These are phyloP conservation scores for Cryptosporidium muris DNA, from an alignment of 169 alveolate genomes.

Conservation along the genomic window DNA sequence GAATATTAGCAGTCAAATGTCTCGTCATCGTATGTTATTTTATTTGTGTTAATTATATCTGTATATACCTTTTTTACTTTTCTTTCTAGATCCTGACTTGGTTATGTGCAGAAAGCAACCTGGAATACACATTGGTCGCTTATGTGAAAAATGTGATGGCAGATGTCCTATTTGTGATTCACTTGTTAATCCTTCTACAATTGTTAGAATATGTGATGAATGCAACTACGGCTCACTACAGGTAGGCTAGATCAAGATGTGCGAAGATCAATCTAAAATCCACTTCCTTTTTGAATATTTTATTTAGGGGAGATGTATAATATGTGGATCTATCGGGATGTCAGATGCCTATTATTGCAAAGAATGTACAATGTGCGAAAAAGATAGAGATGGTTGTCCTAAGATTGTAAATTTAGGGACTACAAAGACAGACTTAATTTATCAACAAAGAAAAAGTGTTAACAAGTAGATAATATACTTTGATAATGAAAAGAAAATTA, in stretches of 20 bases:
- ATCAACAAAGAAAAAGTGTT: conserved; percentile 87
- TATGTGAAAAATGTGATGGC: conserved; percentile 98
- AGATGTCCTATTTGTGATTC: conserved; percentile 99
- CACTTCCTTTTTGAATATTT: no score
- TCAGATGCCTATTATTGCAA: conserved; percentile 98
- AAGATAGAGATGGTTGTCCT: conserved; percentile 99
- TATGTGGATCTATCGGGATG: conserved; percentile 98
- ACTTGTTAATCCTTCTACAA: conserved; percentile 95
- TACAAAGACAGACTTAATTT: conserved; percentile 96
- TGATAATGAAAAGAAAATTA: background rate
- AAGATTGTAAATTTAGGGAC: conserved; percentile 97
- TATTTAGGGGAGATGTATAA: conserved; percentile 96
- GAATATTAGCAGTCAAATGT: conserved; percentile 2
- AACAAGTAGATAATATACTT: conserved; percentile 3
- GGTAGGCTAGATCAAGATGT: conserved; percentile 68
- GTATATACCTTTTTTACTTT: conserved; percentile 54
- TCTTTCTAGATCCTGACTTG: conserved; percentile 88
- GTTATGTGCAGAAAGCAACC: conserved; percentile 99
- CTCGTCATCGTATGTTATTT: conserved; percentile 63
- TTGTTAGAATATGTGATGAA: conserved; percentile 98
- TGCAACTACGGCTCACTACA: conserved; percentile 97
- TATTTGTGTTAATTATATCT: background rate
- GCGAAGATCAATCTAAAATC: background rate
- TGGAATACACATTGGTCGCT: conserved; percentile 97
- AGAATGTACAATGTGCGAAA: conserved; percentile 97